Conservation (phyloP, 176 grass and related monocot genomes). For the Triticum urartu region DNA sequence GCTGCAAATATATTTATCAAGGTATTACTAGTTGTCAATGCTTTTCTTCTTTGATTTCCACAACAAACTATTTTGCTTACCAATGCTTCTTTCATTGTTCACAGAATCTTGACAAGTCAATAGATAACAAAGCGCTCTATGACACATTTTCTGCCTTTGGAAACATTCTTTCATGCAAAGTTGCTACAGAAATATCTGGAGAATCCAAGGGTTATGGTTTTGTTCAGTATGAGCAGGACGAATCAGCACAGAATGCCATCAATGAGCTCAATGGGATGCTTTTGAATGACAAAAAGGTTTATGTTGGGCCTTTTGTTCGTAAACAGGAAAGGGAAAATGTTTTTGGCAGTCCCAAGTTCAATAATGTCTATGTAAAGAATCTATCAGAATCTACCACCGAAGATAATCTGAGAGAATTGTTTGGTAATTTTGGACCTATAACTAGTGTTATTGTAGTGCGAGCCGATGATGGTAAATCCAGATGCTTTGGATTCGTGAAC, state of each 20-base stretch:
- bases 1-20: constrained; percentile 82
- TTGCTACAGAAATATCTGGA: constrained; percentile 52
- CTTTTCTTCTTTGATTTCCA: neutral
- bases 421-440: constrained; percentile 57
- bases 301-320: constrained; percentile 72
- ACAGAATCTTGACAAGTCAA: constrained; percentile 75
- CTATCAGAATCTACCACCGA: constrained; percentile 51
- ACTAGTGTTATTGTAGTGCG: constrained; percentile 62
- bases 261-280: constrained; percentile 76
- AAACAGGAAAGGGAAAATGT: constrained; percentile 69
- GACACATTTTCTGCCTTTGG: constrained; percentile 69
- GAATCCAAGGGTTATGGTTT: constrained; percentile 74
- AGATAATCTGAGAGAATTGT: constrained; percentile 47
- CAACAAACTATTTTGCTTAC: neutral
- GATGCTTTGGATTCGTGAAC: constrained; percentile 73
- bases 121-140: constrained; percentile 67
- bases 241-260: constrained; percentile 59
- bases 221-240: constrained; percentile 63
- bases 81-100: neutral
- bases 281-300: constrained; percentile 70
- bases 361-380: constrained; percentile 74
- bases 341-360: constrained; percentile 47
- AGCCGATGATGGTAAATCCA: constrained; percentile 62
- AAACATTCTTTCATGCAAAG: constrained; percentile 67
- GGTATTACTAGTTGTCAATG: constrained; percentile 24